Evolutionary conservation across 2,329 filamentous ascomycete species (phyloP).

Genomic region (Trichoderma arundinaceum): DNA sequence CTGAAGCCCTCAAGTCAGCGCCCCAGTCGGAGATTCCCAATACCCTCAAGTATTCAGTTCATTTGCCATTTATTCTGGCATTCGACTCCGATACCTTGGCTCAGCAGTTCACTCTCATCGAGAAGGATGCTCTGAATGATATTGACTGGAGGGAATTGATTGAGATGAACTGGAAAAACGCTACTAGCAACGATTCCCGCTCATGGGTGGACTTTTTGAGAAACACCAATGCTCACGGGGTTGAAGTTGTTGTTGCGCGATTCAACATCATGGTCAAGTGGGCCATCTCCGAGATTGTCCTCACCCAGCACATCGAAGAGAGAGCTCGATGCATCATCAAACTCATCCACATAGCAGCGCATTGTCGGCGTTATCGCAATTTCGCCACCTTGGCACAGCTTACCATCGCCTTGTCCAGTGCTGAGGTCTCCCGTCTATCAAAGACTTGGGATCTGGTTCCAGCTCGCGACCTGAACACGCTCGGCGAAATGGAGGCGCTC

Average conservation of each 20-base stretch:
- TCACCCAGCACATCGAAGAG: slow-evolving; percentile 74
- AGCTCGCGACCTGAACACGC: slow-evolving; percentile 65
- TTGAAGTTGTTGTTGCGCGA: slow-evolving; percentile 82
- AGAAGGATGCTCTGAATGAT: slow-evolving; percentile 84
- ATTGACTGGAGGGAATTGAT: slow-evolving; percentile 89
- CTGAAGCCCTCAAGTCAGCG: slow-evolving; percentile 47
- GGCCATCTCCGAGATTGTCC: slow-evolving; percentile 78
- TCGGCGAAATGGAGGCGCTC: slow-evolving; percentile 72
- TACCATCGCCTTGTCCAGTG: slow-evolving; percentile 75
- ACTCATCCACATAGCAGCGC: slow-evolving; percentile 78
- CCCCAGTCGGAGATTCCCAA: slow-evolving; percentile 42
- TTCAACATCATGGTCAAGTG: slow-evolving; percentile 91
- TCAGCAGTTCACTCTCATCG: slow-evolving; percentile 83
- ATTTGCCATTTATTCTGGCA: slow-evolving; percentile 80
- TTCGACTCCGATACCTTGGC: slow-evolving; percentile 80
- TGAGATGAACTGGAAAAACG: slow-evolving; percentile 80
- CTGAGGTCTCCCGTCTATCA: slow-evolving; percentile 70
- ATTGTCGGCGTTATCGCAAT: slow-evolving; percentile 77
- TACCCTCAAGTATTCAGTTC: slow-evolving; percentile 55
- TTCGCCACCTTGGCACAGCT: slow-evolving; percentile 85
- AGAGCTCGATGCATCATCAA: slow-evolving; percentile 79
- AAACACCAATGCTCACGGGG: slow-evolving; percentile 72
- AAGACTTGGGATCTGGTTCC: slow-evolving; percentile 76
- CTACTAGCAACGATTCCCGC: slow-evolving; percentile 65
- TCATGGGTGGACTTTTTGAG: slow-evolving; percentile 85